phyloP scores from a whole-genome alignment of 2,329 filamentous ascomycete genomes.

The Ambrosiella cleistominuta region DNA sequence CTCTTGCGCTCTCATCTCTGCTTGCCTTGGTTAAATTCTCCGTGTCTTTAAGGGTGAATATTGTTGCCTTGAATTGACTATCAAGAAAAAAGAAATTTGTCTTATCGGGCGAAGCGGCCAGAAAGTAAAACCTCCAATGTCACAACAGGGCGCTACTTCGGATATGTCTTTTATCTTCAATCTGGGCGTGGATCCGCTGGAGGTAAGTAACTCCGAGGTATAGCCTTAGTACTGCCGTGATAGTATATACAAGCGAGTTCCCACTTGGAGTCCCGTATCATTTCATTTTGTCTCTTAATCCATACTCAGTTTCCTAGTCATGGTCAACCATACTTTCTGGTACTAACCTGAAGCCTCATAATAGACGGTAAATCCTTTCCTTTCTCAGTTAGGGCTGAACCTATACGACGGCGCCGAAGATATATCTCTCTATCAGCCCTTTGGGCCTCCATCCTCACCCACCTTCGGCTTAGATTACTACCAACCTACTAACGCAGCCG shows the following conservation, averaged over 20 bases:
- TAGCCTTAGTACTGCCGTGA: not conserved
- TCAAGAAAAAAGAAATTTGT: not conserved
- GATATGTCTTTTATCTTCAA: not conserved
- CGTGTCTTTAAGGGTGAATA: too few species aligned
- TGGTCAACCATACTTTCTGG: not conserved
- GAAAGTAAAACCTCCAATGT: conserved; percentile 3
- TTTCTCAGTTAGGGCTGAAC: too few species aligned
- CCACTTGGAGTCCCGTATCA: not conserved
- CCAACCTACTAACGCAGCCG: not conserved
- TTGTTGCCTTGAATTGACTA: not conserved
- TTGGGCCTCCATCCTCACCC: not conserved
- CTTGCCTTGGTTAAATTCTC: too few species aligned
- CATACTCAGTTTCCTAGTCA: not conserved
- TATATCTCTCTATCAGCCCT: not conserved
- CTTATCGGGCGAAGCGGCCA: not conserved
- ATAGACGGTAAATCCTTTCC: too few species aligned
- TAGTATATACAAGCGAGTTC: not conserved
- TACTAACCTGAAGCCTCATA: too few species aligned
- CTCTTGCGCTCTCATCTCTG: too few species aligned
- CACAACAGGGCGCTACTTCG: not conserved
- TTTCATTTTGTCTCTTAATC: not conserved
- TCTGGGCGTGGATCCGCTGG: not conserved
- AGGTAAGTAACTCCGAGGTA: conserved; percentile 1
- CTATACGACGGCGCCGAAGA: too few species aligned
- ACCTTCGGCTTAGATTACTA: not conserved